These are phyloP conservation scores for Gyrodon lividus DNA, from an alignment of 768 basidiomycete genomes.

Conservation along the genomic window DNA sequence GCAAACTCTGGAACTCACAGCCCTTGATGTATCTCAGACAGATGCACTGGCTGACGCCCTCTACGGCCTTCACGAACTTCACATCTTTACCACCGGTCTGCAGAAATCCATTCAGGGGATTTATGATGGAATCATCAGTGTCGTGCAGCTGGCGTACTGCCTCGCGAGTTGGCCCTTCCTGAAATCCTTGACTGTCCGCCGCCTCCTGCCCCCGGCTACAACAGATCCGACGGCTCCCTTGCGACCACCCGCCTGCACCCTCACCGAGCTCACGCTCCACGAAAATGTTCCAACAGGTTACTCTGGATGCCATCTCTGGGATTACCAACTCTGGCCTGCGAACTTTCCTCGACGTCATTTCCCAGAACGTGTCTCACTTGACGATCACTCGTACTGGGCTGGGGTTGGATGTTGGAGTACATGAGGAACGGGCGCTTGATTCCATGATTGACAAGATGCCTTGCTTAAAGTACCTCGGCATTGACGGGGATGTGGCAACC, in stretches of 20 bases:
- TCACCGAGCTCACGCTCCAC: background rate
- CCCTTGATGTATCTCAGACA: background rate
- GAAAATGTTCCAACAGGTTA: background rate
- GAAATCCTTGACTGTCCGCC: background rate
- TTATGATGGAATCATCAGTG: background rate
- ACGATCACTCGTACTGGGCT: background rate
- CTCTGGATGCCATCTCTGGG: background rate
- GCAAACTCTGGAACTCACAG: background rate
- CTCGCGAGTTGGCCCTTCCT: background rate
- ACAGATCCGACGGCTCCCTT: background rate
- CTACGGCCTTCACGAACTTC: background rate
- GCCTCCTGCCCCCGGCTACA: background rate
- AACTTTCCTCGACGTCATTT: background rate
- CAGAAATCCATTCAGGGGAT: background rate
- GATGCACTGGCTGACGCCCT: background rate
- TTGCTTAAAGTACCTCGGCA: background rate
- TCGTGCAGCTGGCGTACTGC: background rate
- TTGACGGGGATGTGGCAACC: background rate
- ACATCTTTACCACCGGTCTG: background rate
- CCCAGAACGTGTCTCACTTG: constrained; percentile 1
- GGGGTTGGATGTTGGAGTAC: background rate
- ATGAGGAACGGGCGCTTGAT: background rate
- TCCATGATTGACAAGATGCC: background rate
- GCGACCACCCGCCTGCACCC: constrained; percentile 1
- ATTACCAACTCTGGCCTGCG: constrained; percentile 1